A percentile compares a stretch with the other conserved stretches of the same genome.
Conservation (phyloP, 169 alveolate species). For the Amoebophrya sp. region DNA sequence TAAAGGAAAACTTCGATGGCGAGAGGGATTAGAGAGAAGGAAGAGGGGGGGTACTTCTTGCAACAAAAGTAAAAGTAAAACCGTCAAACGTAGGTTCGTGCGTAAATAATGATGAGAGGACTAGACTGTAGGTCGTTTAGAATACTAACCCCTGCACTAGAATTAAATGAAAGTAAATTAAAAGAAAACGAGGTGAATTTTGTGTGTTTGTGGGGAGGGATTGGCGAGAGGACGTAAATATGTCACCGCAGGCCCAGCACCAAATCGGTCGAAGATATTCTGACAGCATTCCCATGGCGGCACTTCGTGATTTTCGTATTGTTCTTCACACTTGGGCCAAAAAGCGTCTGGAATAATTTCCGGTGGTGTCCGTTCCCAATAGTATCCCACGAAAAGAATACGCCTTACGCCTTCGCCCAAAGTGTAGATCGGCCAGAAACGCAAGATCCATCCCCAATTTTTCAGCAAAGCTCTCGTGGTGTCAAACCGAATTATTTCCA, state of each 20-base stretch:
- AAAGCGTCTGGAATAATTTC: background rate
- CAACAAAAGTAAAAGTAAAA: too few species aligned
- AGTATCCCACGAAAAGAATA: background rate
- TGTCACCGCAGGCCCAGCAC: background rate
- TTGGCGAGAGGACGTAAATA: too few species aligned
- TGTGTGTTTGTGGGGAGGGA: too few species aligned
- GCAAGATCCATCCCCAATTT: background rate
- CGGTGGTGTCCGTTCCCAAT: background rate
- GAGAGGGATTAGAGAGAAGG: too few species aligned
- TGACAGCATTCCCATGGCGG: background rate
- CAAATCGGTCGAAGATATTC: constrained; percentile 10
- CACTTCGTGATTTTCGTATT: background rate
- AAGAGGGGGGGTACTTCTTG: too few species aligned
- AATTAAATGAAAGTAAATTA: too few species aligned
- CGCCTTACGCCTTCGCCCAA: background rate
- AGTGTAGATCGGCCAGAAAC: background rate
- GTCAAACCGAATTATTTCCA: background rate
- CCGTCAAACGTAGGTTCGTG: too few species aligned
- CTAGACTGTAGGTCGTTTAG: too few species aligned
- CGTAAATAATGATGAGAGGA: too few species aligned
- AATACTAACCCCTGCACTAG: too few species aligned
- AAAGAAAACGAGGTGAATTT: too few species aligned
- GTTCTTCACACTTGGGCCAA: background rate
- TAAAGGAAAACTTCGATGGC: background rate
- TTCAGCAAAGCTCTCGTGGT: background rate